Conservation (phyloP, 345 rosid genomes). For the Salix brachista region DNA sequence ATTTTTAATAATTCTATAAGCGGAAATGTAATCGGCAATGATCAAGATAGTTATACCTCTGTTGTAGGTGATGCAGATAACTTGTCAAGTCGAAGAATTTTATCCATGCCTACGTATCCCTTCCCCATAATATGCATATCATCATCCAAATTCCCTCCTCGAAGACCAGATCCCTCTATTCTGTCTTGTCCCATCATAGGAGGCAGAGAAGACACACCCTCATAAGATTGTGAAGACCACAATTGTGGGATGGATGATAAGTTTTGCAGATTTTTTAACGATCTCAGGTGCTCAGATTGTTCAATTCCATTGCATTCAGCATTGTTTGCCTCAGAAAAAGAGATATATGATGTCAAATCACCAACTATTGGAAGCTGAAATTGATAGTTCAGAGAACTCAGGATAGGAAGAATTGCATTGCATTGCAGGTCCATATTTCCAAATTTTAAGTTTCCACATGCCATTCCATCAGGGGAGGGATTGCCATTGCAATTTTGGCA, state of each 20-base stretch:
- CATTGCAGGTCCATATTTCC: constrained; percentile 24
- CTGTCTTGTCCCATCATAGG: constrained; percentile 19
- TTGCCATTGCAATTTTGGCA: constrained; percentile 16
- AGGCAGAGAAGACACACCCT: constrained; percentile 24
- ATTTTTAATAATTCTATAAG: neutral
- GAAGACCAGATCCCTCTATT: constrained; percentile 22
- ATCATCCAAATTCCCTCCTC: constrained; percentile 15
- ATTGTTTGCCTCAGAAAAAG: constrained; percentile 10
- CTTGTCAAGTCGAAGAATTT: constrained; percentile 29
- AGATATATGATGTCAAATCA: constrained; percentile 18
- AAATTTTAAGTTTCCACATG: constrained; percentile 21
- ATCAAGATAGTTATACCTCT: constrained; percentile 25
- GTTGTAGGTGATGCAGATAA: constrained; percentile 21
- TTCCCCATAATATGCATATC: constrained; percentile 11
- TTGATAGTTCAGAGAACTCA: constrained; percentile 16
- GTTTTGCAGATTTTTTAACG: constrained; percentile 24
- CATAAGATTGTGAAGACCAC: constrained; percentile 29
- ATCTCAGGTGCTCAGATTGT: constrained; percentile 20
- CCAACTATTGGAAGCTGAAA: constrained; percentile 21
- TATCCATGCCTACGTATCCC: constrained; percentile 25
- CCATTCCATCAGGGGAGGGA: constrained; percentile 7
- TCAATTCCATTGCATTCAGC: constrained; percentile 15
- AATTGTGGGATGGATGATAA: constrained; percentile 25
- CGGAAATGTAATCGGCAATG: neutral
- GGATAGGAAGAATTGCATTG: constrained; percentile 5